Percentiles rank a stretch among this genome's conserved stretches.
Evolutionary conservation across 495 filamentous ascomycete species (phyloP).

Genomic region (Jackrogersella multiformis): DNA sequence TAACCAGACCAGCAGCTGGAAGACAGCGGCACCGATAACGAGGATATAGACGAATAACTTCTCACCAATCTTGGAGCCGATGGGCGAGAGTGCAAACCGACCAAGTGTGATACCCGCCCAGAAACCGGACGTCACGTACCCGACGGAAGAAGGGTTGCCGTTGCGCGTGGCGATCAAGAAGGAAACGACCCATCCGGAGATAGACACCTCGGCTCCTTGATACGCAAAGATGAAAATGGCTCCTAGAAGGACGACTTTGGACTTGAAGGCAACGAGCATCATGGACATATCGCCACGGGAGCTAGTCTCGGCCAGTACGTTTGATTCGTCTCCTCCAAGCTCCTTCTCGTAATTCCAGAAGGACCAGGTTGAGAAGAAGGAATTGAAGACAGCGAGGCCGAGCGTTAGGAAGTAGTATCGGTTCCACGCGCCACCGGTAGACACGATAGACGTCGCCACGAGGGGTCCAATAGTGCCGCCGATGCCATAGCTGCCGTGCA

Average conservation of each 20-base stretch:
- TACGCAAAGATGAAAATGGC: constrained; percentile 84
- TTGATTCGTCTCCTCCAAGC: constrained; percentile 9
- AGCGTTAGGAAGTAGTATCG: constrained; percentile 69
- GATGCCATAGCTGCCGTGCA: constrained; percentile 77
- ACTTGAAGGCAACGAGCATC: constrained; percentile 59
- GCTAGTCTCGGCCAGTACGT: constrained; percentile 7
- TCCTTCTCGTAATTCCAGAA: constrained; percentile 69
- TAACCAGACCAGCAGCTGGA: constrained; percentile 79
- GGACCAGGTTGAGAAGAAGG: constrained; percentile 62
- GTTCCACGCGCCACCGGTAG: constrained; percentile 60
- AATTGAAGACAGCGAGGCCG: constrained; percentile 58
- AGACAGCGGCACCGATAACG: constrained; percentile 65
- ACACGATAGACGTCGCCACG: constrained; percentile 72
- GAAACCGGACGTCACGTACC: constrained; percentile 85
- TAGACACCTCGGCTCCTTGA: constrained; percentile 79
- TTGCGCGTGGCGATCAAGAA: constrained; percentile 76
- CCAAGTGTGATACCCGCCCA: constrained; percentile 84
- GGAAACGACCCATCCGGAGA: constrained; percentile 84
- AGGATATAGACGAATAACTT: constrained; percentile 70
- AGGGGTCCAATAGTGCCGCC: constrained; percentile 76
- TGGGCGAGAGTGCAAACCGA: constrained; percentile 70
- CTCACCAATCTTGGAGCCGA: constrained; percentile 73
- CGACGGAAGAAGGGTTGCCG: constrained; percentile 71
- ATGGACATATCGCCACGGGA: constrained; percentile 31
- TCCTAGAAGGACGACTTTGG: constrained; percentile 70